Base-by-base conservation (phyloP, 2,329 filamentous ascomycete species). In the Trichoderma guizhouense region DNA sequence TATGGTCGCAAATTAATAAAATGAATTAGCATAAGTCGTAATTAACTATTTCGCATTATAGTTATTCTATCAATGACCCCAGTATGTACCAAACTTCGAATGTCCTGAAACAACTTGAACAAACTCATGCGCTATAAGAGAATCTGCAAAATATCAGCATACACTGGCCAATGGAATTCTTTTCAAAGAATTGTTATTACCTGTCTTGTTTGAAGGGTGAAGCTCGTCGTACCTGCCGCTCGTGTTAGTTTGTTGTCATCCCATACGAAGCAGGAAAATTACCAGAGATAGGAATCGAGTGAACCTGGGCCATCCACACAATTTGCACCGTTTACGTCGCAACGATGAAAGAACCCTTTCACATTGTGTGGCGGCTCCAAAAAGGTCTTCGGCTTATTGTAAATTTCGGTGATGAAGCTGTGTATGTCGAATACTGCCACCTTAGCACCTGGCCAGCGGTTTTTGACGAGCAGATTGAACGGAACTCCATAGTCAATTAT, bases 371-470 rank as follows among this genome's bases (percentile, higher is more conserved):
- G 91, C 2, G 85, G 84, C 1, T 89, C 87, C n/a, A 95, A 81
- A 76, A 92, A 94, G 8, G 81, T 74, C 0, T 79, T 77, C 0
- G 92, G 92, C 65, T 89, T 81, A 63, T 86, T 81, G 76, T 90
- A 88, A 36, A 95, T 90, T 76, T 94, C 90, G 2, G 84, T 83
- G 67, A 94, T 82, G 75, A 93, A 81, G 36, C 81, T 83, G 79
- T 93, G 87, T 36, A 91, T 88, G 79, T 95, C 88, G 77, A 92
- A 91, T 53, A 93, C 78, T 3, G 89, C 88, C 71, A 95, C 83
- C 3, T 86, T 85, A 0, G 90, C 89, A 2, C 85, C 89, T 0
- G 85, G 86, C 83, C 87, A 89, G 5, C 86, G 82, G 57, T 80
- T 79, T 73, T 82, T 79, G 63, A 86, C 76, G 11, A 82, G 65